phyloP scores from a whole-genome alignment of 441 rosid species.

The Pelargonium fulgidum region DNA sequence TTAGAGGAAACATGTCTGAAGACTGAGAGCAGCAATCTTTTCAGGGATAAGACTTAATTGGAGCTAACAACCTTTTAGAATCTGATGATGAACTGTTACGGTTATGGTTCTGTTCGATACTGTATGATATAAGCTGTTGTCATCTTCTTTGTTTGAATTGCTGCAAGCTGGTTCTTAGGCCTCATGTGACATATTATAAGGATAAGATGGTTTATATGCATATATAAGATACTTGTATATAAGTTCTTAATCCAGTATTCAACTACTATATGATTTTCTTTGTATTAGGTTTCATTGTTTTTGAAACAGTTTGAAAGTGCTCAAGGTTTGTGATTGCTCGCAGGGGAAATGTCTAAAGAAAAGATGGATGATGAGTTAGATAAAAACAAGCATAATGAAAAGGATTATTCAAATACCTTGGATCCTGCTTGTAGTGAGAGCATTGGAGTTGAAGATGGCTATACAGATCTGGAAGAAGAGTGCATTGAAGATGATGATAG shows the following conservation, averaged over 20 bases:
- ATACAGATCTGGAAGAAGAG: constrained; percentile 29
- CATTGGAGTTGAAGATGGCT: constrained; percentile 24
- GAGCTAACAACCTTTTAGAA: too few species aligned
- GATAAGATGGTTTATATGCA: too few species aligned
- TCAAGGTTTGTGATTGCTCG: constrained; percentile 30
- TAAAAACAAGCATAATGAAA: constrained; percentile 22
- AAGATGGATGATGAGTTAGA: constrained; percentile 28
- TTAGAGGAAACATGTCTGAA: too few species aligned
- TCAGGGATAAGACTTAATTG: too few species aligned
- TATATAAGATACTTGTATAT: neutral
- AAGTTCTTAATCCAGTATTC: neutral
- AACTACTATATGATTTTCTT: neutral
- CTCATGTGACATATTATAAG: too few species aligned
- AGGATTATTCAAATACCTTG: constrained; percentile 18
- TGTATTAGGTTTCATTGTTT: too few species aligned
- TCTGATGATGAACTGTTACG: too few species aligned
- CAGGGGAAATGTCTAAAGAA: constrained; percentile 40
- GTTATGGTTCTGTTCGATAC: too few species aligned
- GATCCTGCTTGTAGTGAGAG: constrained; percentile 21
- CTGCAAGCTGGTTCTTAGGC: too few species aligned
- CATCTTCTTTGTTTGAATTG: too few species aligned
- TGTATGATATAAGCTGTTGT: too few species aligned
- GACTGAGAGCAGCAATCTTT: too few species aligned
- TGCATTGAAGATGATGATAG: constrained; percentile 53
- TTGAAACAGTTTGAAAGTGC: neutral